Conservation (phyloP, 768 basidiomycete genomes). For the Pleurotus cornucopiae region DNA sequence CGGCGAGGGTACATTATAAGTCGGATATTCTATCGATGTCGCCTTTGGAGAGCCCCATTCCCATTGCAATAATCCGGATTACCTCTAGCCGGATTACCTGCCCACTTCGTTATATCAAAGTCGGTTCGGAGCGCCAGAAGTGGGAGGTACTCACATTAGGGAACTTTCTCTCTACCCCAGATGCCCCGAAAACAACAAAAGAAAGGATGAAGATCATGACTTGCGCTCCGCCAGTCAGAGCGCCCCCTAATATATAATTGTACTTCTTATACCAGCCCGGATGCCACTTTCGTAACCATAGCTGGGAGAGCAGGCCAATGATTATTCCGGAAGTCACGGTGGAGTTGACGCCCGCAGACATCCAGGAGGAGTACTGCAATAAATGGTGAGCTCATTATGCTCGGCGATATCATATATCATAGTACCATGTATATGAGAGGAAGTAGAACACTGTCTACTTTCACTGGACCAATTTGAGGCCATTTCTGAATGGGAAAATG, state of each 20-base stretch:
- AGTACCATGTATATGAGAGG: slow-evolving; percentile 52
- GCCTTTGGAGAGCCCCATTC: slow-evolving; percentile 38
- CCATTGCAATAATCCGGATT: slow-evolving; percentile 60
- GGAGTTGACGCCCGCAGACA: slow-evolving; percentile 53
- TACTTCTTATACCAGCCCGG: slow-evolving; percentile 66
- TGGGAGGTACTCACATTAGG: slow-evolving; percentile 29
- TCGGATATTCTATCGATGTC: not conserved
- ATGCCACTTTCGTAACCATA: slow-evolving; percentile 51
- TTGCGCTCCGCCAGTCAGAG: slow-evolving; percentile 61
- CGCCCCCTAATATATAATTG: slow-evolving; percentile 66
- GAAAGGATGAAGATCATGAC: slow-evolving; percentile 61
- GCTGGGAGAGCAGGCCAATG: slow-evolving; percentile 53
- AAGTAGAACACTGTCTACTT: slow-evolving; percentile 45
- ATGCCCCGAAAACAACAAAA: slow-evolving; percentile 61
- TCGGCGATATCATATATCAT: not conserved
- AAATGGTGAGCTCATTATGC: not conserved
- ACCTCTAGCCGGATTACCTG: slow-evolving; percentile 46
- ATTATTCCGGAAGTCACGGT: slow-evolving; percentile 40
- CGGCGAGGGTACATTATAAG: not conserved
- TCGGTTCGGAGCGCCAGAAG: not conserved
- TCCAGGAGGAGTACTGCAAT: slow-evolving; percentile 32
- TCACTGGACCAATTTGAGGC: slow-evolving; percentile 47
- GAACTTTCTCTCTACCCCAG: slow-evolving; percentile 44
- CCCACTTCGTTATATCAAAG: slow-evolving; percentile 31
- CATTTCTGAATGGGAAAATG: slow-evolving; percentile 33